Conservation (phyloP, 2,329 filamentous ascomycete species). For the Penicillium oxalicum region DNA sequence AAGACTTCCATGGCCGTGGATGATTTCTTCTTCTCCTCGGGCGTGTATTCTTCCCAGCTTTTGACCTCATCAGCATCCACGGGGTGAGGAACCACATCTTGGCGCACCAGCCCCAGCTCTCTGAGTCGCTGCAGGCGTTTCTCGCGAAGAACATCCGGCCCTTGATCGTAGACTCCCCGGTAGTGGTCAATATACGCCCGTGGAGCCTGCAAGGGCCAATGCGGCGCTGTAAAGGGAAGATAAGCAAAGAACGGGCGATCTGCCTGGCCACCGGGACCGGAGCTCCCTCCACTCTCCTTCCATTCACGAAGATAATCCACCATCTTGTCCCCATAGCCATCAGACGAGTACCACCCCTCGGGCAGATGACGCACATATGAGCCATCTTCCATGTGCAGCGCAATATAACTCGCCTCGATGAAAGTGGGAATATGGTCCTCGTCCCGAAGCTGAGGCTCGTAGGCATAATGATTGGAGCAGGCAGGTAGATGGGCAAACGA, state of each 20-base stretch:
- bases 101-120: slow-evolving; percentile 50
- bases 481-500: slow-evolving; percentile 57
- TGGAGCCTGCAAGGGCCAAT: slow-evolving; percentile 59
- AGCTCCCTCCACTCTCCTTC: slow-evolving; percentile 30
- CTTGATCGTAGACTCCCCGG: slow-evolving; percentile 55
- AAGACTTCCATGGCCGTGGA: slow-evolving; percentile 56
- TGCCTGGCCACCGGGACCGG: slow-evolving; percentile 18
- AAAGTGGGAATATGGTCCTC: slow-evolving; percentile 39
- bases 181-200: slow-evolving; percentile 52
- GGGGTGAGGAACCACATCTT: slow-evolving; percentile 39
- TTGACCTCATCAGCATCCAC: slow-evolving; percentile 43
- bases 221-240: slow-evolving; percentile 56
- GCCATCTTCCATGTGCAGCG: slow-evolving; percentile 43
- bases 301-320: slow-evolving; percentile 48
- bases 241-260: slow-evolving; percentile 54
- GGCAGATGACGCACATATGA: slow-evolving; percentile 43
- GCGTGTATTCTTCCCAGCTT: slow-evolving; percentile 31
- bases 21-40: slow-evolving; percentile 38
- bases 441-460: slow-evolving; percentile 42
- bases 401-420: slow-evolving; percentile 40
- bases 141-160: slow-evolving; percentile 52
- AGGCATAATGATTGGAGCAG: slow-evolving; percentile 55
- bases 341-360: slow-evolving; percentile 50
- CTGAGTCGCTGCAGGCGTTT: slow-evolving; percentile 51
- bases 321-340: slow-evolving; percentile 50